phyloP scores from a whole-genome alignment of 345 rosid species.

The Geranium brycei region DNA sequence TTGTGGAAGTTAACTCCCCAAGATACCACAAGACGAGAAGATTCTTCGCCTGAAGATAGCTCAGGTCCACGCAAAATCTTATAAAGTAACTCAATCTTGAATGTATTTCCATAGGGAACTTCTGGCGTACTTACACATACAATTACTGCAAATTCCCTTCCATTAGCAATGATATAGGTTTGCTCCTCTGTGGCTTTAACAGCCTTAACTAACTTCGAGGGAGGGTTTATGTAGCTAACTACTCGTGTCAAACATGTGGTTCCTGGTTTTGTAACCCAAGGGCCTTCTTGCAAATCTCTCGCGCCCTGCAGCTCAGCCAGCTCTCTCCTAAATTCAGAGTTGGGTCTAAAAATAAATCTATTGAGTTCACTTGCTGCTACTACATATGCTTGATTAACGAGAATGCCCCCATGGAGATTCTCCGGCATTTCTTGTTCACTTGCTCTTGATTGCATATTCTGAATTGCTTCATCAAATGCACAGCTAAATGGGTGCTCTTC shows the following conservation, averaged over 20 bases:
- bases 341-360: constrained; percentile 54
- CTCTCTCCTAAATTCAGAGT: constrained; percentile 53
- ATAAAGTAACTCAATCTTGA: constrained; percentile 62
- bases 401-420: constrained; percentile 59
- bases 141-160: constrained; percentile 36
- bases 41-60: constrained; percentile 36
- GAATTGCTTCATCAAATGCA: constrained; percentile 57
- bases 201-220: constrained; percentile 66
- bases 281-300: constrained; percentile 52
- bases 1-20: constrained; percentile 63
- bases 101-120: constrained; percentile 69
- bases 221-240: constrained; percentile 50
- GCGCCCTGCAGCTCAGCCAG: constrained; percentile 58
- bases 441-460: constrained; percentile 35
- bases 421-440: constrained; percentile 45
- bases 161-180: constrained; percentile 49
- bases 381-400: constrained; percentile 43
- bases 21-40: constrained; percentile 45
- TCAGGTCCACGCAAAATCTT: constrained; percentile 50
- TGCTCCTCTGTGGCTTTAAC: constrained; percentile 72
- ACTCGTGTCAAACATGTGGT: constrained; percentile 32
- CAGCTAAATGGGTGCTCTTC: constrained; percentile 33
- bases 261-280: constrained; percentile 49
- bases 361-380: constrained; percentile 39
- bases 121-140: constrained; percentile 59